Evolutionary conservation across 2,329 filamentous ascomycete genomes (phyloP), one percentile per base, ranked within the genome.

Genomic region (Penicillium sp.): DNA sequence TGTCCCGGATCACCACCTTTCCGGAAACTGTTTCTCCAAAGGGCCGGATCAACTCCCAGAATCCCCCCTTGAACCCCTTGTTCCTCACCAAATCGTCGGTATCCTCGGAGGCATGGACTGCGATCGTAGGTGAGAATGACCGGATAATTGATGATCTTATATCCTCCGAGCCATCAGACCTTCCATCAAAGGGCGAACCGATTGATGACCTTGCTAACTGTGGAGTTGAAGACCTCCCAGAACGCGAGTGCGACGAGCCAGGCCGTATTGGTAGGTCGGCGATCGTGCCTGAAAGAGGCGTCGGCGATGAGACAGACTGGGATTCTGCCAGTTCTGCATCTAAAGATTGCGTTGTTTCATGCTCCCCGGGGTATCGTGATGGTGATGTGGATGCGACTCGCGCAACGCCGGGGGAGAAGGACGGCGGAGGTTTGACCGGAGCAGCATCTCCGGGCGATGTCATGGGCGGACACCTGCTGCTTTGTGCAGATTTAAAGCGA

Each of bases 1-100:
- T 97, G 75, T 99, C 94, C 66, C 94, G 82, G 54, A 97, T 88
- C 4, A 90, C 90, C 50, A 99, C 88, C 69, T 94, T 96, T 31
- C 94, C 94, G 49, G 88, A 85, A 0, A 97, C 83, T 16, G 82
- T 84, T 75, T 99, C 94, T 31, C 94, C 94, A 77, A 96, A 99
- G 0, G 94, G 93, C 50, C 93, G 82, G 55, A 99, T 77, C 25
- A 99, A 78, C 73, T 96, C 90, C 79, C 92, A 87, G 48, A 99
- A 81, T 0, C 93, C 92, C 44, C 86, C 83, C 39, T 85, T 80
- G 64, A 97, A 90, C 0, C 95, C 95, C 76, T 99, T 99, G 62
- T 89, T 87, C 58, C 81, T 82, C 53, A 92, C 82, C 57, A 99
- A 76, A 56, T 87, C 83, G 69, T 97, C 89, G 0, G 91, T 94